These are phyloP conservation scores for Pyrenophora tritici-repentis DNA, from an alignment of 2,329 filamentous ascomycete species.

Conservation along the genomic window DNA sequence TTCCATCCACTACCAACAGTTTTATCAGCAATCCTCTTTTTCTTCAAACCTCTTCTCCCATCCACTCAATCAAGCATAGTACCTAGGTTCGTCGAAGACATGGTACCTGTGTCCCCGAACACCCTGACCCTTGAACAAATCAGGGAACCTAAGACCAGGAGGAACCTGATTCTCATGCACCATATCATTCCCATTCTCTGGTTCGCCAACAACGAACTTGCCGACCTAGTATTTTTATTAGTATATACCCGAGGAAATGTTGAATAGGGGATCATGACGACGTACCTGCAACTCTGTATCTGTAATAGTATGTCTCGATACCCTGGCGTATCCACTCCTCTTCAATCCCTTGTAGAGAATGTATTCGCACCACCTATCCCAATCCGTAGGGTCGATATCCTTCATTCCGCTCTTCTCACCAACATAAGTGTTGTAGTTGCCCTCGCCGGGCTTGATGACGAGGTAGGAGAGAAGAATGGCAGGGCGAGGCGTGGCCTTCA, in stretches of 20 bases:
- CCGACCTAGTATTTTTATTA: slow-evolving; percentile 61
- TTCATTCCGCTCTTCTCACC: slow-evolving; percentile 86
- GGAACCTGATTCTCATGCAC: slow-evolving; percentile 76
- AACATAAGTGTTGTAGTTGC: slow-evolving; percentile 97
- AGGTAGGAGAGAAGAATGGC: slow-evolving; percentile 88
- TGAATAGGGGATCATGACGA: not conserved
- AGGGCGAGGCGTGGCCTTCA: slow-evolving; percentile 81
- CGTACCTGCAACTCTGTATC: slow-evolving; percentile 91
- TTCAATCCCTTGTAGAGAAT: slow-evolving; percentile 91
- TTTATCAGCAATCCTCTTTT: not conserved
- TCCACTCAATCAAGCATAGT: slow-evolving; percentile 29
- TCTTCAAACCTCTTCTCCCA: not conserved
- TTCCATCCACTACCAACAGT: not conserved
- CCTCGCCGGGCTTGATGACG: slow-evolving; percentile 85
- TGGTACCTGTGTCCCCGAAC: slow-evolving; percentile 91
- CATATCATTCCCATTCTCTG: slow-evolving; percentile 67
- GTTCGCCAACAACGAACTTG: slow-evolving; percentile 85
- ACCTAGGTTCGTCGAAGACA: slow-evolving; percentile 76
- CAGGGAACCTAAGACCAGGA: slow-evolving; percentile 79
- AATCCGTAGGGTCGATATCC: slow-evolving; percentile 89
- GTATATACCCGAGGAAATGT: not conserved
- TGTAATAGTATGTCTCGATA: slow-evolving; percentile 88
- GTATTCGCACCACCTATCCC: slow-evolving; percentile 99
- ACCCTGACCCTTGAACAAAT: slow-evolving; percentile 80
- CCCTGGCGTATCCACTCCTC: slow-evolving; percentile 84